These are phyloP conservation scores for Cardamine chenopodiifolia DNA, from an alignment of 345 rosid genomes.

Conservation along the genomic window DNA sequence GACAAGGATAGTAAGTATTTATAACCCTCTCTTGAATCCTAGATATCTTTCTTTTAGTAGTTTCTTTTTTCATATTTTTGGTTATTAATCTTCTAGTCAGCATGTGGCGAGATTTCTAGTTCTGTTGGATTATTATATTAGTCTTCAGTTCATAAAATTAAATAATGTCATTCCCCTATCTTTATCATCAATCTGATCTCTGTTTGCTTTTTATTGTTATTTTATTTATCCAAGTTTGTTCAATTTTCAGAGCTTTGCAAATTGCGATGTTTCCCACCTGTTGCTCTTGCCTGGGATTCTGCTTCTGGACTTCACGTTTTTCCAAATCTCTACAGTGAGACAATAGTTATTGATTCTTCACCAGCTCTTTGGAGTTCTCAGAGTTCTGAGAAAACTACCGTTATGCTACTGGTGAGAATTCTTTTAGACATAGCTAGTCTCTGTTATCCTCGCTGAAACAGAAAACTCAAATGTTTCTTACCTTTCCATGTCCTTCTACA, in stretches of 20 bases:
- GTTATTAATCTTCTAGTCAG: constrained; percentile 19
- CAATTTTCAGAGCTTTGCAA: constrained; percentile 82
- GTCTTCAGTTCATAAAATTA: neutral
- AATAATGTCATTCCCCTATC: neutral
- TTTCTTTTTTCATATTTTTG: constrained; percentile 19
- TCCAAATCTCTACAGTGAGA: constrained; percentile 71
- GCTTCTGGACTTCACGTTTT: constrained; percentile 76
- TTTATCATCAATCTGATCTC: neutral
- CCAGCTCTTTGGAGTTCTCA: constrained; percentile 79
- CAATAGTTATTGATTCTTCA: constrained; percentile 73
- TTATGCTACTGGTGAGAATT: constrained; percentile 70
- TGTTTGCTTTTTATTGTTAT: neutral
- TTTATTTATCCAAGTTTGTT: constrained; percentile 5
- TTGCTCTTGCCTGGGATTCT: constrained; percentile 96
- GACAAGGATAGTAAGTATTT: constrained; percentile 70
- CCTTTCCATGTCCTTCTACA: constrained; percentile 45
- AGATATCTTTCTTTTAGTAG: constrained; percentile 19
- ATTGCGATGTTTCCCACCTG: constrained; percentile 97
- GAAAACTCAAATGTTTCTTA: constrained; percentile 8
- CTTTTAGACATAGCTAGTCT: constrained; percentile 17
- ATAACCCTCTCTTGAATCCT: constrained; percentile 18
- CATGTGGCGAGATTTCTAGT: constrained; percentile 8
- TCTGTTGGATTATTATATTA: constrained; percentile 8
- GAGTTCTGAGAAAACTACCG: constrained; percentile 71
- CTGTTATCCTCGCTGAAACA: constrained; percentile 24